phyloP scores from a whole-genome alignment of 106 monocot species.

The Iris macrosiphon region DNA sequence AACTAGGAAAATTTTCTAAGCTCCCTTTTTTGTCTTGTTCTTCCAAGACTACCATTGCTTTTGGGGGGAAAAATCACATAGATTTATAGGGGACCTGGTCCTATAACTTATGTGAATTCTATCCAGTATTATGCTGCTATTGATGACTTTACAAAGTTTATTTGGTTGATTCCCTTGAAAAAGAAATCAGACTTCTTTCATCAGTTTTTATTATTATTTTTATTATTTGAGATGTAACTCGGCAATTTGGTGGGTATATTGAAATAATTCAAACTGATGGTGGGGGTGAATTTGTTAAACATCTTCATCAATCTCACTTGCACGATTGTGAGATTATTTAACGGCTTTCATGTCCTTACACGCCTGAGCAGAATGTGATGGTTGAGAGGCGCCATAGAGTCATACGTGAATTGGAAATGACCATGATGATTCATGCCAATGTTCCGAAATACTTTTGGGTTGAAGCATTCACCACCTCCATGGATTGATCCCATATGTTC shows the following conservation, averaged over 20 bases:
- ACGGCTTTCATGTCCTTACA: conserved; percentile 3
- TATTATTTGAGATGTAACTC: not conserved
- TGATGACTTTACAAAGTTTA: not conserved
- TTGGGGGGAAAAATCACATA: not conserved
- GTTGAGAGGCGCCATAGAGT: conserved; percentile 3
- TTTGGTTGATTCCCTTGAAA: conserved; percentile 1
- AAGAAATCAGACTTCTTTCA: not conserved
- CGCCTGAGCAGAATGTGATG: not conserved
- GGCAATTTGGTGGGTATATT: not conserved
- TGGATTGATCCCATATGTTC: too few relatives aligned
- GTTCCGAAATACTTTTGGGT: not conserved
- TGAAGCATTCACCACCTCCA: not conserved
- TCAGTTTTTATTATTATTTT: not conserved
- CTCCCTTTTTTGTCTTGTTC: conserved; percentile 1
- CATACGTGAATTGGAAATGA: not conserved
- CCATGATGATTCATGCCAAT: not conserved
- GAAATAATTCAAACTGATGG: conserved; percentile 8
- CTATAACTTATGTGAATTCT: not conserved
- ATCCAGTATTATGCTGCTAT: not conserved
- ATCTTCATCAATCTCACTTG: not conserved
- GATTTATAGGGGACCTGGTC: conserved; percentile 4
- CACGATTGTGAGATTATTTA: not conserved
- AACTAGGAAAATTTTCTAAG: not conserved
- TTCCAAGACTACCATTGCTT: not conserved
- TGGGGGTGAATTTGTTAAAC: conserved; percentile 4